Evolutionary conservation across 208 protist species (phyloP).

Genomic region (Spongospora subterranea): DNA sequence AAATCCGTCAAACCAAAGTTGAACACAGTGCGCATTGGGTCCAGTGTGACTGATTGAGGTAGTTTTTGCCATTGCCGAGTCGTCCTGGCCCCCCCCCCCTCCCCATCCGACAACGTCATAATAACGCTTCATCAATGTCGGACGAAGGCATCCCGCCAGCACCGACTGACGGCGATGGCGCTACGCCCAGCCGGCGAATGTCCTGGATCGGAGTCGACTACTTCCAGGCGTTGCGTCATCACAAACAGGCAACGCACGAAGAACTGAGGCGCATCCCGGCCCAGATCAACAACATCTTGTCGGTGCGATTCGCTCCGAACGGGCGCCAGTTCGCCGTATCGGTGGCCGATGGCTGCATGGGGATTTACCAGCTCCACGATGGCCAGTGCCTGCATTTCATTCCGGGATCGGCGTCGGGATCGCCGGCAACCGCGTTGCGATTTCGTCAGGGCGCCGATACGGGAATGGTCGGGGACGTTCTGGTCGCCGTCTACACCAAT

Average conservation of each 20-base stretch:
- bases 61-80: too few species aligned
- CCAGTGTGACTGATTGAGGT: too few species aligned
- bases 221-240: conserved; percentile 37
- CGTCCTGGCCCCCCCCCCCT: too few species aligned
- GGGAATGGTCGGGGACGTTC: not conserved
- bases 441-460: not conserved
- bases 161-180: not conserved
- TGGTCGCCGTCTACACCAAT: conserved; percentile 26
- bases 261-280: conserved; percentile 36
- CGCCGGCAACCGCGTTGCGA: not conserved
- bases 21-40: too few species aligned
- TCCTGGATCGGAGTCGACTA: conserved; percentile 48
- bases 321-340: conserved; percentile 28
- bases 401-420: not conserved
- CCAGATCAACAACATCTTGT: not conserved
- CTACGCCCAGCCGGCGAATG: not conserved
- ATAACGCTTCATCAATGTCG: too few species aligned
- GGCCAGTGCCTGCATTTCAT: conserved; percentile 34
- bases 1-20: too few species aligned
- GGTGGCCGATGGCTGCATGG: conserved; percentile 1
- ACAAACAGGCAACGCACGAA: not conserved
- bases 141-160: too few species aligned
- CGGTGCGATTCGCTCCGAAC: not conserved
- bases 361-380: not conserved
- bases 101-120: too few species aligned